phyloP scores from a whole-genome alignment of 495 filamentous ascomycete species.

The Chaetomidium leptoderma region DNA sequence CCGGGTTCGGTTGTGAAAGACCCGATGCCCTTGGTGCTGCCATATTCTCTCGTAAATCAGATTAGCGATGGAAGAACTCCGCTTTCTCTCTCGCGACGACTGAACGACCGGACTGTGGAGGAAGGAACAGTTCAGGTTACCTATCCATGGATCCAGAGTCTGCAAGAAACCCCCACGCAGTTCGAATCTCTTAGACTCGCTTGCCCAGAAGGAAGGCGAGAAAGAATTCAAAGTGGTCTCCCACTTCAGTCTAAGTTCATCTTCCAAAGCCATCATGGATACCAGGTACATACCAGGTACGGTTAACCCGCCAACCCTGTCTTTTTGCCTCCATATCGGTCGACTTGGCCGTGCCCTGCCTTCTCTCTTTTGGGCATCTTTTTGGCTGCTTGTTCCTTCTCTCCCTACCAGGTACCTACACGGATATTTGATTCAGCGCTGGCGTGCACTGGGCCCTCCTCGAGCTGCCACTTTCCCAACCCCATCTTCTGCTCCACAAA shows the following conservation, averaged over 20 bases:
- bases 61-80: neutral
- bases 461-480: neutral
- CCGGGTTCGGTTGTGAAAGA: neutral
- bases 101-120: neutral
- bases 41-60: neutral
- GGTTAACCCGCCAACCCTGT: neutral
- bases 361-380: neutral
- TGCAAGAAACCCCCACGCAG: no score
- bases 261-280: neutral
- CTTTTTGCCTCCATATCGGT: neutral
- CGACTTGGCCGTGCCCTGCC: neutral
- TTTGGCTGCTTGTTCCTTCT: neutral
- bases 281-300: neutral
- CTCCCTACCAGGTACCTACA: neutral
- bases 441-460: neutral
- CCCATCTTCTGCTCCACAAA: neutral
- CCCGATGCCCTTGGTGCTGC: neutral
- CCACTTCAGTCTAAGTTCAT: neutral
- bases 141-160: no score
- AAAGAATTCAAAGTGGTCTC: neutral
- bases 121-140: neutral
- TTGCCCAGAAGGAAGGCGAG: neutral
- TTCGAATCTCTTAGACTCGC: neutral
- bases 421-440: neutral
- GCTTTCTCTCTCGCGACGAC: no score